phyloP scores from a whole-genome alignment of 2,329 filamentous ascomycete species.

The Ascochyta lentis region DNA sequence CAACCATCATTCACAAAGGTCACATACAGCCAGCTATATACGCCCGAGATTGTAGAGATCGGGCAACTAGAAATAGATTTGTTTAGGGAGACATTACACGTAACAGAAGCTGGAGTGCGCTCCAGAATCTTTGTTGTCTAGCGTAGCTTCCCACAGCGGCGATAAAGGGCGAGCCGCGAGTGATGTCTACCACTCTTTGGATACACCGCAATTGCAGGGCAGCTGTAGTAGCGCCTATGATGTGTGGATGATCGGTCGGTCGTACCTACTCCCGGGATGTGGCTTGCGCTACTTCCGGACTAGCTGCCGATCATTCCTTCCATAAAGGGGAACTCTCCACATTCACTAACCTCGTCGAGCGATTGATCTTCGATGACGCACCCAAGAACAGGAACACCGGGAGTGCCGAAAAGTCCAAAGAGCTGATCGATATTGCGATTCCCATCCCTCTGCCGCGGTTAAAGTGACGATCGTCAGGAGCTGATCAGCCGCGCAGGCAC shows the following conservation, averaged over 20 bases:
- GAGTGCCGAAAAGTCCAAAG: not conserved
- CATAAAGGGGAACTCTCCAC: not conserved
- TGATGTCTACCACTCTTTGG: not conserved
- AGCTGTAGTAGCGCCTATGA: not conserved
- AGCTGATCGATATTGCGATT: conserved; percentile 3
- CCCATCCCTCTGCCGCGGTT: not conserved
- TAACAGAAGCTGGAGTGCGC: not conserved
- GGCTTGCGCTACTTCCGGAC: not conserved
- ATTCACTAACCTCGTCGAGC: not conserved
- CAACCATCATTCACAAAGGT: no score
- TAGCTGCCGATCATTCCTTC: conserved; percentile 7
- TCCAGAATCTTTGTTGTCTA: not conserved
- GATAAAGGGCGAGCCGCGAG: not conserved
- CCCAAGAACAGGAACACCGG: not conserved
- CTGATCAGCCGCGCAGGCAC: not conserved
- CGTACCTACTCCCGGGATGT: no score
- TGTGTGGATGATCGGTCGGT: not conserved
- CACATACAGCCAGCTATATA: not conserved
- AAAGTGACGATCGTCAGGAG: conserved; percentile 8
- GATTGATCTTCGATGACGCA: conserved; percentile 5
- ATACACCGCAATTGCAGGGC: no score
- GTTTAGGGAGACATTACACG: not conserved
- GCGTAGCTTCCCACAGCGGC: not conserved
- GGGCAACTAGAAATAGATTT: not conserved
- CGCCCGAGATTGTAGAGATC: not conserved